Conservation (phyloP, 768 basidiomycete genomes). For the Lentinus tigrinus region DNA sequence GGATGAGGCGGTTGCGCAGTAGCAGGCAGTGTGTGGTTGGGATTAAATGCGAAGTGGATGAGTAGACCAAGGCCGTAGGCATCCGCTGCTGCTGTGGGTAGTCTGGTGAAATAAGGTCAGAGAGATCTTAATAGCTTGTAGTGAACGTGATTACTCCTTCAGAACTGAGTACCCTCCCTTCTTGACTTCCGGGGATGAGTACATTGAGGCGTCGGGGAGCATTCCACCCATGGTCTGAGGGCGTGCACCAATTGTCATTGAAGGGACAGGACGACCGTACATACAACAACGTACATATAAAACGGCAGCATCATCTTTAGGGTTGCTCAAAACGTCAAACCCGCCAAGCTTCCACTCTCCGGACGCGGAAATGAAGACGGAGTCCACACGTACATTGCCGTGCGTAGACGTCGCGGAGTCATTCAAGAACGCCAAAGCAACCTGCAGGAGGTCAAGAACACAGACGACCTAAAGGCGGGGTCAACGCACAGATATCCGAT, state of each 20-base stretch:
- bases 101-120: constrained; percentile 25
- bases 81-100: constrained; percentile 67
- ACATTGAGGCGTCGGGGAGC: constrained; percentile 57
- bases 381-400: constrained; percentile 69
- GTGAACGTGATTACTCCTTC: constrained; percentile 62
- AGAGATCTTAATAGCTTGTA: neutral
- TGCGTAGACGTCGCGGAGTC: constrained; percentile 80
- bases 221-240: constrained; percentile 65
- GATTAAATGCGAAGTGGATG: constrained; percentile 86
- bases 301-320: constrained; percentile 74
- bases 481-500: constrained; percentile 76
- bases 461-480: constrained; percentile 5
- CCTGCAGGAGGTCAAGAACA: constrained; percentile 40
- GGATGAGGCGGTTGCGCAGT: constrained; percentile 71
- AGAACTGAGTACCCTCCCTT: constrained; percentile 80
- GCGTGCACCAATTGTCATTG: constrained; percentile 15
- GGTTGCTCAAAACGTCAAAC: constrained; percentile 85
- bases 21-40: constrained; percentile 65
- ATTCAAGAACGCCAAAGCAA: constrained; percentile 89
- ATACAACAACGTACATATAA: constrained; percentile 71
- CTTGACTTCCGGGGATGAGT: constrained; percentile 84
- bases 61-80: constrained; percentile 88
- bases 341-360: constrained; percentile 98
- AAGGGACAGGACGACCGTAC: constrained; percentile 4
- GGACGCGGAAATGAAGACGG: constrained; percentile 87